A percentile compares a stretch with the other conserved stretches of the same genome.
Evolutionary conservation across 1,139 yeast genomes (phyloP).

Genomic region (Zygoascus sp.): DNA sequence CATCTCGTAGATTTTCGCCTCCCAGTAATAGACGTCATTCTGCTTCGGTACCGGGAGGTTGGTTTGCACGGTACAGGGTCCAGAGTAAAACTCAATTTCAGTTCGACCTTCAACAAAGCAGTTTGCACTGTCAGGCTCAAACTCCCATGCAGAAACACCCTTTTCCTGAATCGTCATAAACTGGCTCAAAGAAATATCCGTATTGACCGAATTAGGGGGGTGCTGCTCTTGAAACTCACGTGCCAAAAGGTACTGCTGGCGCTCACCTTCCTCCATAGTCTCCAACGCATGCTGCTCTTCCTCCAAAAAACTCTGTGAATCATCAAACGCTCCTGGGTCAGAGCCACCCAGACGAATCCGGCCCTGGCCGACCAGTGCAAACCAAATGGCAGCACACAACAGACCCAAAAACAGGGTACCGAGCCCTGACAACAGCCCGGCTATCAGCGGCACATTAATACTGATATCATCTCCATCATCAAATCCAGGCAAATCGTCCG

Average conservation of each 20-base stretch:
- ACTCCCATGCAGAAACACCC: conserved; percentile 92
- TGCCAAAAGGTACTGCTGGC: conserved; percentile 51
- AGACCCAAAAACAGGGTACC: conserved; percentile 34
- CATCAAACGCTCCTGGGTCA: conserved; percentile 56
- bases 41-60: conserved; percentile 82
- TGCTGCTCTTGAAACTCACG: conserved; percentile 44
- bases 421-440: conserved; percentile 36
- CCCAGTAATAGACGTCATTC: conserved; percentile 89
- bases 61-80: conserved; percentile 72
- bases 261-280: conserved; percentile 48
- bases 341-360: conserved; percentile 39
- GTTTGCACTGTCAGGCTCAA: conserved; percentile 62
- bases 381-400: conserved; percentile 33
- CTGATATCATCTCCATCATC: conserved; percentile 17
- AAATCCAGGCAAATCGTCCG: background rate
- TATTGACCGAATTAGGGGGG: conserved; percentile 41
- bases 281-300: conserved; percentile 73
- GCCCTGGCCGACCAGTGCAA: conserved; percentile 34
- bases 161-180: conserved; percentile 74
- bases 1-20: conserved; percentile 68
- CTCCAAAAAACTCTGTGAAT: conserved; percentile 57
- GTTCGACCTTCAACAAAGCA: conserved; percentile 65
- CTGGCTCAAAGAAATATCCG: conserved; percentile 42
- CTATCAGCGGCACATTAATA: conserved; percentile 33
- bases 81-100: conserved; percentile 69